Percentiles rank a stretch among this genome's conserved stretches.
Evolutionary conservation across 2,329 filamentous ascomycete species (phyloP).

Genomic region (Pseudogymnoascus sp.): DNA sequence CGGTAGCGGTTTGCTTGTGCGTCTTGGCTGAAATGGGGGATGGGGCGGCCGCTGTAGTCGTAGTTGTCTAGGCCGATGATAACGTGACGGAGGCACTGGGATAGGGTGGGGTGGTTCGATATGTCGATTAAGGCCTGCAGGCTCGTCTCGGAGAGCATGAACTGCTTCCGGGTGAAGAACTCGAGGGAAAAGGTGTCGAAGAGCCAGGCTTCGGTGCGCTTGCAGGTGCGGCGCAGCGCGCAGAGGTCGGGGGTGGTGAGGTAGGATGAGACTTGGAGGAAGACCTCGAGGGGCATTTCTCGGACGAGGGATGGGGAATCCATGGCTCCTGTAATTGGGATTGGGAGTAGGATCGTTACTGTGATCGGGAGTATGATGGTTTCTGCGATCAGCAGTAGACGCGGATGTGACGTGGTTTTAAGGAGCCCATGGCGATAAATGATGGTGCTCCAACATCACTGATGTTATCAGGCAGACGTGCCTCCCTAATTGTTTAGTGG

Average conservation of each 20-base stretch:
- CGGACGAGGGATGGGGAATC: constrained; percentile 11
- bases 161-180: constrained; percentile 61
- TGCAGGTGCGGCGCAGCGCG: constrained; percentile 48
- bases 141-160: constrained; percentile 54
- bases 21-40: background rate
- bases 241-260: constrained; percentile 51
- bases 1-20: background rate
- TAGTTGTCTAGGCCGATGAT: constrained; percentile 37
- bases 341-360: background rate
- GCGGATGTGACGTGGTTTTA: background rate
- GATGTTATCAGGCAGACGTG: background rate
- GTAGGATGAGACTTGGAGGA: constrained; percentile 45
- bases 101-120: constrained; percentile 33
- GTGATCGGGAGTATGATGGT: background rate
- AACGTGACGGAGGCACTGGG: constrained; percentile 38
- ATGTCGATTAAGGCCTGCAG: constrained; percentile 35
- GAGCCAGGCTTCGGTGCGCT: constrained; percentile 44
- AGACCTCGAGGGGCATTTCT: constrained; percentile 34
- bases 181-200: constrained; percentile 51
- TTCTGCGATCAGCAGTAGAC: background rate
- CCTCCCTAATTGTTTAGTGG: background rate
- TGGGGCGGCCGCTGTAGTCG: background rate
- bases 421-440: background rate
- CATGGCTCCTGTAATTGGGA: background rate
- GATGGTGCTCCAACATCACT: background rate